A percentile compares a stretch with the other conserved stretches of the same genome.
phyloP scores from a whole-genome alignment of 139 green algal genomes.

The Tetradesmus lagerheimii region DNA sequence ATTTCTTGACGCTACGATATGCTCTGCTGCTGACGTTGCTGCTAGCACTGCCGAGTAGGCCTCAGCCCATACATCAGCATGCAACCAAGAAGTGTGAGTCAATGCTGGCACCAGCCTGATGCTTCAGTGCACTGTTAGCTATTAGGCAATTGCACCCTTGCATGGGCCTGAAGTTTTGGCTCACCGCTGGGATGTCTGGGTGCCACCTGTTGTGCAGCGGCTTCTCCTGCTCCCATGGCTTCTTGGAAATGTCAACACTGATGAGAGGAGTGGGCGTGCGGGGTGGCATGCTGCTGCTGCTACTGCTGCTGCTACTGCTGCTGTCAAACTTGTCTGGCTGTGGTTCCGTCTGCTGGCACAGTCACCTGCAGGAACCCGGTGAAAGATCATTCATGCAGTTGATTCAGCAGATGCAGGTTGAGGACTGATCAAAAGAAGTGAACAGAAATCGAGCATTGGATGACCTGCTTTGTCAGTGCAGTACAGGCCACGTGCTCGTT shows the following conservation, averaged over 20 bases:
- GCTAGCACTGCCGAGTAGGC: no score
- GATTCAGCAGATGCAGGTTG: no score
- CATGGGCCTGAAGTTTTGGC: no score
- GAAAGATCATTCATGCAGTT: no score
- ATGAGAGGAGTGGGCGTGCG: slow-evolving; percentile 66
- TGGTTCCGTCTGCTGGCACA: neutral
- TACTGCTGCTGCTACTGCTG: neutral
- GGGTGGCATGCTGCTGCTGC: slow-evolving; percentile 43
- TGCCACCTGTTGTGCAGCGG: slow-evolving; percentile 85
- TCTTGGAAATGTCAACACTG: slow-evolving; percentile 72
- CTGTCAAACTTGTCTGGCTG: neutral
- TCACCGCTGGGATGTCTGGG: slow-evolving; percentile 76
- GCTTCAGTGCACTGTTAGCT: neutral
- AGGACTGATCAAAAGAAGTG: no score
- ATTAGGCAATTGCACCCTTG: no score
- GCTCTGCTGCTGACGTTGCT: no score
- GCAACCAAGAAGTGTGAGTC: no score
- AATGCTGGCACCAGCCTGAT: neutral
- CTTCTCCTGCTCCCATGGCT: slow-evolving; percentile 70
- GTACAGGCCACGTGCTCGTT: neutral
- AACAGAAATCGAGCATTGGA: neutral
- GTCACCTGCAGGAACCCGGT: neutral
- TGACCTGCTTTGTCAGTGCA: neutral
- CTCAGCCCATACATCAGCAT: no score
- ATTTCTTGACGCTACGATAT: no score